Evolutionary conservation across 768 basidiomycete species (phyloP).

Genomic region (Termitomyces sp.): DNA sequence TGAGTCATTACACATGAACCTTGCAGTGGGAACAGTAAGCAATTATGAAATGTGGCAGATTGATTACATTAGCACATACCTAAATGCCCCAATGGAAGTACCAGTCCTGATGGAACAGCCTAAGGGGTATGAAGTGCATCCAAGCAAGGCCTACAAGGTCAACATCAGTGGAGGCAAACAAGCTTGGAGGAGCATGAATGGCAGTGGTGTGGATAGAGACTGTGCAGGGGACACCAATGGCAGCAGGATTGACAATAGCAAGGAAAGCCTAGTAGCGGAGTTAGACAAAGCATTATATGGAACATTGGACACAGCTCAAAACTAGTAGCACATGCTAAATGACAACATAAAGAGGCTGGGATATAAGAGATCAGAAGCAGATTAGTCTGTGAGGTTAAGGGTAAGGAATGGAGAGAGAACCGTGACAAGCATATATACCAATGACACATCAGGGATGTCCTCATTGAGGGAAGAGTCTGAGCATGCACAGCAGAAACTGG

Average conservation of each 20-base stretch:
- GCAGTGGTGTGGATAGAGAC: neutral
- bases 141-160: neutral
- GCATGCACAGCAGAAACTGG: neutral
- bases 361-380: neutral
- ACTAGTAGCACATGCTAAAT: no score
- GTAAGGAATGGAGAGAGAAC: neutral
- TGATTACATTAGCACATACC: no score
- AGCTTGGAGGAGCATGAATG: neutral
- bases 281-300: neutral
- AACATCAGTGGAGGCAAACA: no score
- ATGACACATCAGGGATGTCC: no score
- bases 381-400: neutral
- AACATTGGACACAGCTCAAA: neutral
- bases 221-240: no score
- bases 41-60: neutral
- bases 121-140: neutral
- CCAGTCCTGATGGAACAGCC: neutral
- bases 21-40: neutral
- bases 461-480: neutral
- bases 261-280: neutral
- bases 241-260: no score
- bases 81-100: no score
- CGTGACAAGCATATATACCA: no score
- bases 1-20: neutral
- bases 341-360: neutral